Evolutionary conservation across 2,329 filamentous ascomycete genomes (phyloP), one percentile per base, ranked within the genome.

Genomic region (Fusarium decemcellulare): DNA sequence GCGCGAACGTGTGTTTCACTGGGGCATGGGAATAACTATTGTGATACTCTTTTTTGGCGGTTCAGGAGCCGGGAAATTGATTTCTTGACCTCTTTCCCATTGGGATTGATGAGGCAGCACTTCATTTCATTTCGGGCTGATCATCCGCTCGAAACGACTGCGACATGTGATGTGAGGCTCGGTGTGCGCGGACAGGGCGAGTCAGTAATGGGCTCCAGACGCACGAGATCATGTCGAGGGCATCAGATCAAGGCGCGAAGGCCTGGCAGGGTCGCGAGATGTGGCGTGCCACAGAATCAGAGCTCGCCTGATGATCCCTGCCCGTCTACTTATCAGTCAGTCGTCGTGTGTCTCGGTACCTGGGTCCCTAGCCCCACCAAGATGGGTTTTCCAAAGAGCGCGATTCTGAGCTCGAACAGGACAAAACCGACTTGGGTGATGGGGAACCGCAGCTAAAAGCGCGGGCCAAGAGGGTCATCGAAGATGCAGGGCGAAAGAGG

Each of bases 271-370:
- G 72, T 73, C 70, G 70, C 61, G 65, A 74, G 73, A 72, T 73
- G 68, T 75, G 70, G 73, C 67, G 68, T 71, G 72, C 73, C 66
- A 65, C 63, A 52, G 52, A 54, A 64, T 68, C 61, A 69, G 68
- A 68, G 70, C 73, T 75, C 70, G 72, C 60, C 72, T 75, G 73
- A 74, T 72, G 70, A 75, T 68, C 73, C 73, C 61, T 72, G 73
- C 46, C 37, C 39, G 50, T 48, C 70, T 68, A 73, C 69, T 66
- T 75, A 74, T 72, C 71, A 70, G 64, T 72, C 67, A 59, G 68
- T 64, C 61, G 58, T 68, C 57, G 60, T 63, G 64, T 67, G 68
- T 70, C 55, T 71, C 66, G 62, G 63, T 66, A 65, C 50, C 63
- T 69, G 60, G 59, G 46, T 55, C 29, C 52, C 60, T 59, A 56